Conservation (phyloP, 208 protist genomes). For the Crithidia expoeki region DNA sequence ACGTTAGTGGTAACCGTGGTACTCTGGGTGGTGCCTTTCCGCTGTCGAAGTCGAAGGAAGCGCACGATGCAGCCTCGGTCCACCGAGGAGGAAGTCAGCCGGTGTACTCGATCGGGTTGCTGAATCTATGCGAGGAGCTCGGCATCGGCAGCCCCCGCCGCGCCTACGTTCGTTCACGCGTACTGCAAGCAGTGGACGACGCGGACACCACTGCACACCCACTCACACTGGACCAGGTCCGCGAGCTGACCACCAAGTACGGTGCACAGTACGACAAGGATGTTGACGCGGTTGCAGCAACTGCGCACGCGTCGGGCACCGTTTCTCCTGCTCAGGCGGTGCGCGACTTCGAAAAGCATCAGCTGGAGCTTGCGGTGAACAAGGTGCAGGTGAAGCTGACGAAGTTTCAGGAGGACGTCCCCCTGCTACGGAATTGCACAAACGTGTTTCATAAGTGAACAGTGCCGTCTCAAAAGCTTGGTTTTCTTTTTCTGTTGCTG, state of each 20-base stretch:
- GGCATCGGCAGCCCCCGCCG: constrained; percentile 48
- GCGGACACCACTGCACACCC: constrained; percentile 12
- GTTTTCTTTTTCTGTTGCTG: constrained; percentile 5
- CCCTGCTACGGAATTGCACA: constrained; percentile 36
- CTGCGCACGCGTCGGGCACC: constrained; percentile 9
- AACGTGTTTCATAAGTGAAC: constrained; percentile 34
- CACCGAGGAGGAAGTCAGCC: background rate
- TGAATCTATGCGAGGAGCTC: constrained; percentile 37
- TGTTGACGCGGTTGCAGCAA: background rate
- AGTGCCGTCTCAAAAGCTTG: background rate
- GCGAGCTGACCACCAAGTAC: constrained; percentile 28
- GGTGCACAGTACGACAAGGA: constrained; percentile 39
- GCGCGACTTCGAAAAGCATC: constrained; percentile 25
- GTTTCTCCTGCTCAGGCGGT: constrained; percentile 26
- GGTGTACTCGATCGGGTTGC: constrained; percentile 5
- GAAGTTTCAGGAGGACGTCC: constrained; percentile 38
- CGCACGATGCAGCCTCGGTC: background rate
- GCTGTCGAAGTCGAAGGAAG: background rate
- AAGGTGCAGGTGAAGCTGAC: constrained; percentile 26
- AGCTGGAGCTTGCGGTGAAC: constrained; percentile 32
- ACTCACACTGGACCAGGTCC: constrained; percentile 33
- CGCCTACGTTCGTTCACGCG: constrained; percentile 36
- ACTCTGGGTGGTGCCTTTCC: no score
- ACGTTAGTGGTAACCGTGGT: background rate
- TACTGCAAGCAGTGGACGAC: constrained; percentile 30